phyloP scores from a whole-genome alignment of 2,329 filamentous ascomycete species.

The Bipolaris zeicola region DNA sequence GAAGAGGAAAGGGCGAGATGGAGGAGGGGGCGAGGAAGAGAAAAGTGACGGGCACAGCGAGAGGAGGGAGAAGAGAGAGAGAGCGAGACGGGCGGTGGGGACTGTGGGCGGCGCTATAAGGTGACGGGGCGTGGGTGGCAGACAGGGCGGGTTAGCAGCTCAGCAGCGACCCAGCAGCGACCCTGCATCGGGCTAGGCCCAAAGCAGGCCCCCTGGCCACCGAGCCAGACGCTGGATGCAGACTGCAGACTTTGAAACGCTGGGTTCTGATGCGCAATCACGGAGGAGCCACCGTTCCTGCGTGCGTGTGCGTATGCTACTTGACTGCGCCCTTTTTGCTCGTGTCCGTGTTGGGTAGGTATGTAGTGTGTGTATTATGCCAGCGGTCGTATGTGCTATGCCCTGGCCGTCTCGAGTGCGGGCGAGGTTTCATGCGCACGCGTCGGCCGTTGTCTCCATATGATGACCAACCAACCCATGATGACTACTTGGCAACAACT shows the following conservation, averaged over 20 bases:
- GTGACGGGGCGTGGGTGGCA: constrained; percentile 24
- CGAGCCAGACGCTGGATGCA: constrained; percentile 20
- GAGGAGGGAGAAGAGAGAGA: constrained; percentile 32
- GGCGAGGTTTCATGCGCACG: constrained; percentile 5
- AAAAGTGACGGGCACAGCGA: constrained; percentile 43
- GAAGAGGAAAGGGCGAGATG: constrained; percentile 59
- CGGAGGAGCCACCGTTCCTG: constrained; percentile 24
- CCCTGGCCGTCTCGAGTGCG: not conserved
- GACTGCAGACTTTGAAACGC: constrained; percentile 25
- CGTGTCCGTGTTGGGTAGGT: too few relatives aligned
- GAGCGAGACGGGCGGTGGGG: constrained; percentile 59
- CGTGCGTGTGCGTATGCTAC: not conserved
- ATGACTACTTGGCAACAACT: too few relatives aligned
- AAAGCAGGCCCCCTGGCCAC: constrained; percentile 4
- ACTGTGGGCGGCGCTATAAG: constrained; percentile 27
- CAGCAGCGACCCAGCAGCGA: constrained; percentile 16
- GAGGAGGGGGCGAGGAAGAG: constrained; percentile 20
- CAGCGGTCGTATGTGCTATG: too few relatives aligned
- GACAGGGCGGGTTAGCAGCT: constrained; percentile 5
- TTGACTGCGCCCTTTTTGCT: too few relatives aligned
- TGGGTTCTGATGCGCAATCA: constrained; percentile 29
- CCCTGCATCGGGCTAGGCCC: constrained; percentile 21
- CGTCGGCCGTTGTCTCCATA: too few relatives aligned
- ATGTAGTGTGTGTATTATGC: too few relatives aligned
- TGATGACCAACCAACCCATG: too few relatives aligned